Evolutionary conservation across 345 rosid species (phyloP).

Genomic region (Mangifera indica): DNA sequence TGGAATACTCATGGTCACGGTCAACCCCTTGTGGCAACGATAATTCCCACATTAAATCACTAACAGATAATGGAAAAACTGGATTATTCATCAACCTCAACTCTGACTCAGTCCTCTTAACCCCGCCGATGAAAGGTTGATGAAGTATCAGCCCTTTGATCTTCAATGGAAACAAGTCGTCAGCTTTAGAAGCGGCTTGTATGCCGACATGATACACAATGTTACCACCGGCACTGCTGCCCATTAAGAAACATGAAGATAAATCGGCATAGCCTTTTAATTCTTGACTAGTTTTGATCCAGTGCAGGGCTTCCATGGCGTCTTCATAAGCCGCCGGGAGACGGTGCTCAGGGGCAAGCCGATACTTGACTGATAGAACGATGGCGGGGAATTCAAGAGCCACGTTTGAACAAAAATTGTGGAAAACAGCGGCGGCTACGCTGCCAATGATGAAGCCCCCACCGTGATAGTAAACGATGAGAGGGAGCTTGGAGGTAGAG

Average conservation of each 20-base stretch:
- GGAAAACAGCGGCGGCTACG: slow-evolving; percentile 24
- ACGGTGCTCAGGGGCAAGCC: slow-evolving; percentile 67
- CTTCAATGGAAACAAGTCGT: slow-evolving; percentile 37
- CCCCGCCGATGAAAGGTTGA: slow-evolving; percentile 64
- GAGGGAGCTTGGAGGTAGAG: slow-evolving; percentile 39
- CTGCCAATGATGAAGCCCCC: slow-evolving; percentile 55
- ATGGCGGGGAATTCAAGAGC: slow-evolving; percentile 32
- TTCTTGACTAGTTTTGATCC: slow-evolving; percentile 30
- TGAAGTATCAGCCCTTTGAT: slow-evolving; percentile 63
- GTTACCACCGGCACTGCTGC: slow-evolving; percentile 64
- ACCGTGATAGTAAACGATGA: slow-evolving; percentile 57
- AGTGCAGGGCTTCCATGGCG: slow-evolving; percentile 44
- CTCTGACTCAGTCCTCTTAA: slow-evolving; percentile 45
- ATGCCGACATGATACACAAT: slow-evolving; percentile 48
- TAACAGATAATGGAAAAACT: slow-evolving; percentile 23
- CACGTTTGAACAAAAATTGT: slow-evolving; percentile 39
- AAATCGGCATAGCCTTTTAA: slow-evolving; percentile 34
- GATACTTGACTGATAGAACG: slow-evolving; percentile 47
- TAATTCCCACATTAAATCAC: slow-evolving; percentile 56
- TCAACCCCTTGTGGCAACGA: slow-evolving; percentile 49
- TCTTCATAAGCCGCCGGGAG: slow-evolving; percentile 71
- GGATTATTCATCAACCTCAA: slow-evolving; percentile 28
- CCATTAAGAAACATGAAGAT: slow-evolving; percentile 44
- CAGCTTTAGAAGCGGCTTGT: slow-evolving; percentile 18
- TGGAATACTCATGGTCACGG: slow-evolving; percentile 57